Base-by-base conservation (phyloP, 352 stramenopile genomes). In the Phytophthora pinifolia region DNA sequence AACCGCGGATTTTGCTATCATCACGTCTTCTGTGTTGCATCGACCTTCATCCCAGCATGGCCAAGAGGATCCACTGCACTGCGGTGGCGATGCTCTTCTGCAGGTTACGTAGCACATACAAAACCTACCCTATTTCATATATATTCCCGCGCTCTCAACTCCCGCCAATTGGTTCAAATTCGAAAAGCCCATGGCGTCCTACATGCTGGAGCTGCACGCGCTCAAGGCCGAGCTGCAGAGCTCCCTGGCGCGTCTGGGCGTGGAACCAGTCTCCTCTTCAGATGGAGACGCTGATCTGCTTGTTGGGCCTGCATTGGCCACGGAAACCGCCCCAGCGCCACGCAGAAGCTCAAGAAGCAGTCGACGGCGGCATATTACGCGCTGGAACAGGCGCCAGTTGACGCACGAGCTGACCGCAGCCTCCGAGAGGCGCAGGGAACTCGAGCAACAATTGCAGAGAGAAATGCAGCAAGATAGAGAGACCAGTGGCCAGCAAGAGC, bases 151-250 rank as follows among this genome's bases (percentile, higher is more conserved):
- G 52, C 25, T 56, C 46, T 57, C 22, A 27, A 27, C 22, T 29
- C 18, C 18, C 32, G 43, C 35, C 35, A 27, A 67, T 55, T 54
- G 42, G 36, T 53, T 65, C 46, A 65, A 68, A 65, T 55, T 58
- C 46, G 54, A 62, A 63, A 13, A n/a, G 9, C 68, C 66, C 54
- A 34, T 62, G 37, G 31, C 39, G 33, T 34, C 62, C 9, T 82
- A 74, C 49, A 54, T 60, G 47, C 51, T 70, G 25, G 79, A 89
- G 60, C 65, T 89, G 44, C 70, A 76, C 12, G 76, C 66, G 59
- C 79, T 89, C 48, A 86, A 83, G 60, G 27, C 54, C n/a, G 74
- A 87, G 60, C 62, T 89, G 31, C 76, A 81, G 37, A 62, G 53
- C 60, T 73, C 79, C 27, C 52, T 89, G 25, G 62, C 64, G 32